A percentile compares a stretch with the other conserved stretches of the same genome.
phyloP scores from a whole-genome alignment of 2,329 filamentous ascomycete genomes.

The Trichophyton simii region DNA sequence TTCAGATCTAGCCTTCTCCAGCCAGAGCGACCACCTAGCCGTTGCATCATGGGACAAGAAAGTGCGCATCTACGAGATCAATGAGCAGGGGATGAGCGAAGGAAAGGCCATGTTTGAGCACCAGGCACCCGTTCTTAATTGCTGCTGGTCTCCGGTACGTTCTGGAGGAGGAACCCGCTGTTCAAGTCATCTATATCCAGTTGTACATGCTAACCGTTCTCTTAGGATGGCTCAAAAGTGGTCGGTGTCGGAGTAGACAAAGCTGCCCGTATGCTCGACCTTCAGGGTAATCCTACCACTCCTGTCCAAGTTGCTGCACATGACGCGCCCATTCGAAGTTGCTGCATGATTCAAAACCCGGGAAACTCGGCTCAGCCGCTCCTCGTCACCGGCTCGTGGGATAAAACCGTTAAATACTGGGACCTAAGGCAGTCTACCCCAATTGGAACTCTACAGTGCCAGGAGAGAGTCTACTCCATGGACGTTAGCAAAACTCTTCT shows the following conservation, averaged over 20 bases:
- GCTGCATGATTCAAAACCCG: conserved; percentile 61
- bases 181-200: background rate
- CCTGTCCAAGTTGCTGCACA: conserved; percentile 65
- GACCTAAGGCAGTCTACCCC: conserved; percentile 39
- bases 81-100: conserved; percentile 60
- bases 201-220: conserved; percentile 2
- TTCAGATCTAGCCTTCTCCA: conserved; percentile 74
- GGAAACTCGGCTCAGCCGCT: conserved; percentile 47
- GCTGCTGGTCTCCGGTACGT: conserved; percentile 76
- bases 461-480: conserved; percentile 63
- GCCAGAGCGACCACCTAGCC: conserved; percentile 65
- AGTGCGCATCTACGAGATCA: conserved; percentile 91
- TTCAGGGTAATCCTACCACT: conserved; percentile 45
- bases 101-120: conserved; percentile 80
- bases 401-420: conserved; percentile 47
- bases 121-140: conserved; percentile 69
- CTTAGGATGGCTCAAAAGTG: conserved; percentile 77
- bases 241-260: conserved; percentile 85
- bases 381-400: conserved; percentile 69
- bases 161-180: background rate
- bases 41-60: conserved; percentile 97
- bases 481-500: conserved; percentile 79
- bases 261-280: conserved; percentile 74
- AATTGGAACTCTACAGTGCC: conserved; percentile 36
- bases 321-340: conserved; percentile 67